Evolutionary conservation across 2,329 filamentous ascomycete species (phyloP).

Genomic region (Paecilomyces sp.): DNA sequence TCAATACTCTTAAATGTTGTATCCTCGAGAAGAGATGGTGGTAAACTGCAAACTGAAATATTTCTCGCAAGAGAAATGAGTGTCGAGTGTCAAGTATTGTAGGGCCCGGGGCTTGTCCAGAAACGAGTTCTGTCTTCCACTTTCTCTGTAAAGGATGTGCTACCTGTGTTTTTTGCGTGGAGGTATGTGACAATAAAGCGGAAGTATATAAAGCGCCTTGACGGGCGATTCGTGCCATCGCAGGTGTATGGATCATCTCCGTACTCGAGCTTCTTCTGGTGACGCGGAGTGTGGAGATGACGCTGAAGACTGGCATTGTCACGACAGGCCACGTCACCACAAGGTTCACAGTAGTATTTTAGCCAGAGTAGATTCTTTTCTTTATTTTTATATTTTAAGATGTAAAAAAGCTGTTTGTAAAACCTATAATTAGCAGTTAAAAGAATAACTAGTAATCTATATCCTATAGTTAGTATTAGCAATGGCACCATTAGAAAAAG

Average conservation of each 20-base stretch:
- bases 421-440: too few relatives aligned
- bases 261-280: too few relatives aligned
- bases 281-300: too few relatives aligned
- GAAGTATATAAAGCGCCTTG: neutral
- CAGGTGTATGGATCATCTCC: too few relatives aligned
- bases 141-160: neutral
- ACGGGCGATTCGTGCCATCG: neutral
- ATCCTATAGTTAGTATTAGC: neutral
- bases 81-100: neutral
- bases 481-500: neutral
- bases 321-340: too few relatives aligned
- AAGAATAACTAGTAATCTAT: neutral
- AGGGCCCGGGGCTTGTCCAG: neutral
- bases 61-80: neutral
- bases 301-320: too few relatives aligned
- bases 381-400: too few relatives aligned
- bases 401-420: too few relatives aligned
- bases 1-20: neutral
- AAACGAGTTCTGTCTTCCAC: neutral
- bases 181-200: neutral
- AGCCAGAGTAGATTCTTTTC: too few relatives aligned
- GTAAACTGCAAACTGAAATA: neutral
- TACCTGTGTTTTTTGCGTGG: neutral
- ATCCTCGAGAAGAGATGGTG: neutral
- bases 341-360: too few relatives aligned